Evolutionary conservation across 2,329 filamentous ascomycete species (phyloP), one percentile per base, ranked within the genome.

Genomic region (Fusarium algeriense): DNA sequence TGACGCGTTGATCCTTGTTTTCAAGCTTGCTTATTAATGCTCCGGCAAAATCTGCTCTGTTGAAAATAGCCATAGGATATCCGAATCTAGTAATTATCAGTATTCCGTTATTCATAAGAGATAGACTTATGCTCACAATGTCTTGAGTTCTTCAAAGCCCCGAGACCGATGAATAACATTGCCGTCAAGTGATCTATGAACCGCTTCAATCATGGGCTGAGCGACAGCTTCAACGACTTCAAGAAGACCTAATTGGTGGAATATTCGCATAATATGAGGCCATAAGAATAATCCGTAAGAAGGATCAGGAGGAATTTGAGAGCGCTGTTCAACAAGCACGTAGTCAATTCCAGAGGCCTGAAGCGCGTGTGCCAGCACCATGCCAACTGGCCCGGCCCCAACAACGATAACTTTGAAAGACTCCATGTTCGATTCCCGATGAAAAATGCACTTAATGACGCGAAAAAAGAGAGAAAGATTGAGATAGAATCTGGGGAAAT

Each of bases 381-480:
- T 40, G 3, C 67, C 67, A 1, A 50, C 67, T 4, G 60, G 67
- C 11, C 67, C 67, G 9, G 67, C 67, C 10, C 67, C 67, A 7
- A 69, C 43, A 11, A 70, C 50, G 1, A 69, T 70, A 5, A 52
- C 66, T 46, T 67, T 69, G 26, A 69, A 68, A 5, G 65, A 30
- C 17, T 23, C 45, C 67, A 69, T 69, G 1, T 17, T 32, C 37
- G 37, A 23, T 19, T 23, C 12, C 13, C 28, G 17, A 14, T 44
- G 9, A 8, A 15, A 10, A 10, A 14, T 23, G 4, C 15, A 2
- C 12, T 11, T 2, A 11, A 7, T 0, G 2, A 6, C 4, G 5
- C 0, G 19, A 2, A 28, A 11, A 11, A 28, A 6, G 11, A 34
- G 30, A 12, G 15, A 34, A 6, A 45, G 12, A 23, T 20, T 34